Percentiles rank a stretch among this genome's conserved stretches.
These are phyloP conservation scores for Porphyrellus sp. DNA, from an alignment of 1,284 basidiomycete species.

Conservation along the genomic window DNA sequence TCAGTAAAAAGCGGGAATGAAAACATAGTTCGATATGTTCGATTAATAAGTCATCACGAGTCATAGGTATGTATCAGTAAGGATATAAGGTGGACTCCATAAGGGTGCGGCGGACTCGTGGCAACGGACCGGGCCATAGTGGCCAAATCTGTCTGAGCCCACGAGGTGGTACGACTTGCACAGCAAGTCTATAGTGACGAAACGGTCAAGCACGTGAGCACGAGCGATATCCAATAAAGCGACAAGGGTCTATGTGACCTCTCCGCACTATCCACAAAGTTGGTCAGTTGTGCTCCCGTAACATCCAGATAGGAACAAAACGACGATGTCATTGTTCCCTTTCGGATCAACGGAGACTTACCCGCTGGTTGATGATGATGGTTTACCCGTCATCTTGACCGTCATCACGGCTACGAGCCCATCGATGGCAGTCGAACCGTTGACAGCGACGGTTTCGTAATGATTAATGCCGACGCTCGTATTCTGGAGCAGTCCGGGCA, in stretches of 20 bases:
- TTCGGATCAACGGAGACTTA: slow-evolving; percentile 5
- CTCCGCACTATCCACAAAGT: slow-evolving; percentile 16
- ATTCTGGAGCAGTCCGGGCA: slow-evolving; percentile 66
- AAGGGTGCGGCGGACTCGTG: background rate
- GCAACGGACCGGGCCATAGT: background rate
- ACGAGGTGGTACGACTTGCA: background rate
- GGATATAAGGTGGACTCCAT: background rate
- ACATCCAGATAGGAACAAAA: background rate
- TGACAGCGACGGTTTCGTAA: slow-evolving; percentile 54
- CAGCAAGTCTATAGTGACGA: slow-evolving; percentile 12
- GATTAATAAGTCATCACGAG: background rate
- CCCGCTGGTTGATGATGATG: slow-evolving; percentile 28
- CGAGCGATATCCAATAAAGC: slow-evolving; percentile 16
- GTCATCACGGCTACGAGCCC: slow-evolving; percentile 83
- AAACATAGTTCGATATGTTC: background rate
- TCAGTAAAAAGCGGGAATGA: too few relatives aligned
- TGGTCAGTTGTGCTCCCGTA: slow-evolving; percentile 5
- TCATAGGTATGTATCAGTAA: slow-evolving; percentile 10
- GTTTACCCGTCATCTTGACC: slow-evolving; percentile 59
- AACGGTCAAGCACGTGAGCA: slow-evolving; percentile 14
- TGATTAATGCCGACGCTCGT: slow-evolving; percentile 80
- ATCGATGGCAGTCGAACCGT: slow-evolving; percentile 69
- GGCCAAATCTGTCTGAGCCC: background rate
- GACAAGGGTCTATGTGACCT: slow-evolving; percentile 10
- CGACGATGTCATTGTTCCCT: background rate